phyloP scores from a whole-genome alignment of 2,329 filamentous ascomycete genomes.

The Periconia sp. region DNA sequence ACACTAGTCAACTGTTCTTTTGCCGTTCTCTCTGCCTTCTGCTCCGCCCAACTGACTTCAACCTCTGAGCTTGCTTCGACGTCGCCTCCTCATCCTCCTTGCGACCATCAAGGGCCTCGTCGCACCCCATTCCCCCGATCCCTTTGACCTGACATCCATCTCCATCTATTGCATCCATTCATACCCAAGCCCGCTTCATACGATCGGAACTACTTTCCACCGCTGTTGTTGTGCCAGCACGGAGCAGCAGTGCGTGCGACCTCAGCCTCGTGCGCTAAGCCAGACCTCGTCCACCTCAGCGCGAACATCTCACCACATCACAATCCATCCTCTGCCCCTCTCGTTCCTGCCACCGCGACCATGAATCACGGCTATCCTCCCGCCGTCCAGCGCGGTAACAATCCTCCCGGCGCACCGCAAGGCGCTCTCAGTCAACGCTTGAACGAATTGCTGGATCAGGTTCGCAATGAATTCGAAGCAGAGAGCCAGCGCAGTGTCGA shows the following conservation, averaged over 20 bases:
- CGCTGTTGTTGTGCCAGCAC: neutral
- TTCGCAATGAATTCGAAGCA: slow-evolving; percentile 87
- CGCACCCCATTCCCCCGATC: slow-evolving; percentile 2
- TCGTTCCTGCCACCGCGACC: slow-evolving; percentile 17
- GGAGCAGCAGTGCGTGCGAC: slow-evolving; percentile 4
- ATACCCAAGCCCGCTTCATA: neutral
- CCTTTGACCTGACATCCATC: neutral
- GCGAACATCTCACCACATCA: neutral
- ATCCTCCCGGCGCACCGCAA: slow-evolving; percentile 20
- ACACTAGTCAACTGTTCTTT: slow-evolving; percentile 9
- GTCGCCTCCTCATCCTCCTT: slow-evolving; percentile 12
- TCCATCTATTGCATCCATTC: neutral
- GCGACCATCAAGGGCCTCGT: slow-evolving; percentile 27
- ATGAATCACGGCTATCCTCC: slow-evolving; percentile 71
- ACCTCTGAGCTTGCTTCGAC: neutral
- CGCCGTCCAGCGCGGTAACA: slow-evolving; percentile 75
- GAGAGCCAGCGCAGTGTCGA: slow-evolving; percentile 80
- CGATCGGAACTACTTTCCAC: neutral
- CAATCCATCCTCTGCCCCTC: neutral
- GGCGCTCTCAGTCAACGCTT: slow-evolving; percentile 71
- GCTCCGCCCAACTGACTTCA: slow-evolving; percentile 10
- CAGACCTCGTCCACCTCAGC: neutral
- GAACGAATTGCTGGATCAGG: slow-evolving; percentile 87
- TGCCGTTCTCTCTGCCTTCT: slow-evolving; percentile 3
- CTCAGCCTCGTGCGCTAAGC: slow-evolving; percentile 6